phyloP scores from a whole-genome alignment of 2,329 filamentous ascomycete species.

The Neopestalotiopsis sp. region DNA sequence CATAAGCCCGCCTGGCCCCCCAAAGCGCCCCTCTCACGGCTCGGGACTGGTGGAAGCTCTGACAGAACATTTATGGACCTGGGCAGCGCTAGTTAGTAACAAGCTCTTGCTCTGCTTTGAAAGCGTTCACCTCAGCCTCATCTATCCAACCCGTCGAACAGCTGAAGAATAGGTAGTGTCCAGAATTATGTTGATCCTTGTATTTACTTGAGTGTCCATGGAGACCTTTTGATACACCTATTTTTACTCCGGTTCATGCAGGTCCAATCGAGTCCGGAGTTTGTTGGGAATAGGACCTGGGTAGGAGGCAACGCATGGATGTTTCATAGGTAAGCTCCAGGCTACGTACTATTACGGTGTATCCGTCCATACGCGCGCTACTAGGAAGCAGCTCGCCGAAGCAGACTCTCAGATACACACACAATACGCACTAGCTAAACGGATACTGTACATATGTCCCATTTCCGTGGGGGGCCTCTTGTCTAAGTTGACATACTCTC shows the following conservation, averaged over 20 bases:
- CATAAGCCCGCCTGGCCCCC: neutral
- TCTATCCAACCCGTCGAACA: neutral
- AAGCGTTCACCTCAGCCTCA: constrained; percentile 7
- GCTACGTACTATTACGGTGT: neutral
- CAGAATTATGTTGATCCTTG: neutral
- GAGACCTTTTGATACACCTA: neutral
- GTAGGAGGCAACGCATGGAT: constrained; percentile 8
- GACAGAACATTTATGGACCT: constrained; percentile 3
- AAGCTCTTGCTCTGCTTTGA: neutral
- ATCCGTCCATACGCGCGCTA: neutral
- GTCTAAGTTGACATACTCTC: neutral
- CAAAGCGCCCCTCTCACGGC: constrained; percentile 6
- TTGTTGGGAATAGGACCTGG: neutral
- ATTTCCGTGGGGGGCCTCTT: neutral
- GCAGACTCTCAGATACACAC: neutral
- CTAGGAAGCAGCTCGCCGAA: neutral
- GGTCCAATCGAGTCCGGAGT: constrained; percentile 3
- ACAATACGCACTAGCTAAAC: neutral
- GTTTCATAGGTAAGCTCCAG: neutral
- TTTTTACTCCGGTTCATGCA: neutral
- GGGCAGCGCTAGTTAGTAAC: neutral
- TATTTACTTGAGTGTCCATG: neutral
- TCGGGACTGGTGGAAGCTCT: constrained; percentile 12
- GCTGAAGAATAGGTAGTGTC: neutral
- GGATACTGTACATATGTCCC: neutral